Percentiles rank a stretch among this genome's conserved stretches.
These are phyloP conservation scores for Hypoxylon fuscum DNA, from an alignment of 495 filamentous ascomycete genomes.

Conservation along the genomic window DNA sequence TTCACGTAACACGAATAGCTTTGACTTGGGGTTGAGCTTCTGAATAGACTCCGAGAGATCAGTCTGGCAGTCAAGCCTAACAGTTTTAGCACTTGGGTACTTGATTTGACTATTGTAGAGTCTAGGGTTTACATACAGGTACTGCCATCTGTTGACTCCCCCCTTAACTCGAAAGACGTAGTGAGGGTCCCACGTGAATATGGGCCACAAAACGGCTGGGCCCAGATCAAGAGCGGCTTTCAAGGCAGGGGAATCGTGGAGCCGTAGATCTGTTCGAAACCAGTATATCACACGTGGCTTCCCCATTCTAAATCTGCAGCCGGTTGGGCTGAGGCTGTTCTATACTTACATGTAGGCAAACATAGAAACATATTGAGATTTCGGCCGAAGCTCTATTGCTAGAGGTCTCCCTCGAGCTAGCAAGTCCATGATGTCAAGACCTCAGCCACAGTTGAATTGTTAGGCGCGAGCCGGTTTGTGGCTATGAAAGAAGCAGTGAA, in stretches of 20 bases:
- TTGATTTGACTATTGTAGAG: background rate
- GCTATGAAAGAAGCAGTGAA: slow-evolving; percentile 7
- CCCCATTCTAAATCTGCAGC: slow-evolving; percentile 30
- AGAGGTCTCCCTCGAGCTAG: slow-evolving; percentile 11
- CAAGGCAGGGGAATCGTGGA: slow-evolving; percentile 76
- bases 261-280: slow-evolving; percentile 76
- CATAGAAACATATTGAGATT: no score
- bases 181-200: slow-evolving; percentile 78
- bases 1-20: slow-evolving; percentile 73
- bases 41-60: slow-evolving; percentile 69
- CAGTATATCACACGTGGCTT: slow-evolving; percentile 73
- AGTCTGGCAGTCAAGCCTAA: slow-evolving; percentile 69
- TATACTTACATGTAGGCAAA: slow-evolving; percentile 3
- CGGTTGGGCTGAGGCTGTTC: background rate
- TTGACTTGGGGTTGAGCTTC: slow-evolving; percentile 68
- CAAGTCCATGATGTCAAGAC: slow-evolving; percentile 47
- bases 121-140: slow-evolving; percentile 59
- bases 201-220: slow-evolving; percentile 67
- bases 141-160: slow-evolving; percentile 73
- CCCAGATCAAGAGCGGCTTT: slow-evolving; percentile 70
- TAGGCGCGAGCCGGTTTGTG: slow-evolving; percentile 7
- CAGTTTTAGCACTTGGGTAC: slow-evolving; percentile 22
- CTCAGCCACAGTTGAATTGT: slow-evolving; percentile 33
- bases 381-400: background rate
- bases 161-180: slow-evolving; percentile 74